phyloP scores from a whole-genome alignment of 2,329 filamentous ascomycete species.

The Torrubiellomyces zombiae region DNA sequence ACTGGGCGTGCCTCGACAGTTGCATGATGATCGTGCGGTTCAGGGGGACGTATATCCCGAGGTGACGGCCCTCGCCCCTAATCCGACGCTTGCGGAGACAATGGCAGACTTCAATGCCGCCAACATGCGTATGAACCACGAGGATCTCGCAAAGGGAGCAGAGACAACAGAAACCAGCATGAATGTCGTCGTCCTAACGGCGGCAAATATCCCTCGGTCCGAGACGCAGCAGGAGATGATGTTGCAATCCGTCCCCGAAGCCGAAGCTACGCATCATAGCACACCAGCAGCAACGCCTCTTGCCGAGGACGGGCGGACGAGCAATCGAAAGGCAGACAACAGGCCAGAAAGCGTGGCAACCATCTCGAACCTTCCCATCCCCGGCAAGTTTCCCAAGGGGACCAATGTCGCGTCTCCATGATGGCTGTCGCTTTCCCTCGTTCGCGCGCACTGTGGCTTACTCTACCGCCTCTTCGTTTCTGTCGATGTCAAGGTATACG shows the following conservation, averaged over 20 bases:
- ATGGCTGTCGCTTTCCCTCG: slow-evolving; percentile 5
- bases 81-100: background rate
- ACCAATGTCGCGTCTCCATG: slow-evolving; percentile 21
- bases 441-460: no score
- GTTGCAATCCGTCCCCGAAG: slow-evolving; percentile 7
- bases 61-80: no score
- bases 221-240: slow-evolving; percentile 9
- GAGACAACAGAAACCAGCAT: slow-evolving; percentile 3
- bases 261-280: slow-evolving; percentile 4
- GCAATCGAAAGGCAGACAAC: slow-evolving; percentile 11
- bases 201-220: slow-evolving; percentile 6
- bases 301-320: slow-evolving; percentile 1
- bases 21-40: no score
- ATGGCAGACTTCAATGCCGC: background rate
- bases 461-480: no score
- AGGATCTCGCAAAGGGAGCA: slow-evolving; percentile 5
- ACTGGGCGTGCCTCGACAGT: background rate
- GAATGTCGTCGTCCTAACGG: slow-evolving; percentile 6
- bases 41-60: no score
- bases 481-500: no score
- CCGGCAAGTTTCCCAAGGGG: slow-evolving; percentile 44
- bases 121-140: slow-evolving; percentile 3
- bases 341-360: slow-evolving; percentile 31
- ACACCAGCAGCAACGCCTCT: slow-evolving; percentile 3
- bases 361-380: slow-evolving; percentile 51